Base-by-base conservation (phyloP, 2,329 filamentous ascomycete genomes). In the Fusarium chaquense region DNA sequence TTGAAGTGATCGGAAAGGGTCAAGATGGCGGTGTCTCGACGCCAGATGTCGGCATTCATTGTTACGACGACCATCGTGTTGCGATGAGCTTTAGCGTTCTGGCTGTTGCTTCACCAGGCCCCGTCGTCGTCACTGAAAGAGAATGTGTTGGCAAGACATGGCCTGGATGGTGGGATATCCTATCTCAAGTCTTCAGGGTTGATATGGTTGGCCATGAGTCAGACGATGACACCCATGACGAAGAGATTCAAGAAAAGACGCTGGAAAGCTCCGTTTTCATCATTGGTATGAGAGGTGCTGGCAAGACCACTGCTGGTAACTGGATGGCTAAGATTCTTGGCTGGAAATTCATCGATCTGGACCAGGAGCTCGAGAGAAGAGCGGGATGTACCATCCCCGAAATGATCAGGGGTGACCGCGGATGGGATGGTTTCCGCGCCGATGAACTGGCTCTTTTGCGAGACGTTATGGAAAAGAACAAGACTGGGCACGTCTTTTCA, bases 51-150 rank as follows among this genome's bases (percentile, higher is more conserved):
- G 90, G 91, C 32, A 87, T 99, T 44, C 91, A 92, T 81, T 98
- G 95, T 82, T 99, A 98, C 73, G 96, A 99, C 77, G 96, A 99
- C 76, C 96, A 99, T 78, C 92, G 96, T 64, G 94, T 99, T 15
- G 96, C 96, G 26, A 99, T 99, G 94, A 98, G 95, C 81, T 97
- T 99, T 81, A 96, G 94, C 71, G 94, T 99, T 9, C 84, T 99
- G 18, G 89, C 93, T 15, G 83, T 93, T 20, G 87, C 91, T 32
- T 87, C 91, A 1, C 90, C 92, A 2, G 80, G 87, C 10, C 87
- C 93, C 1, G 91, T 93, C 0, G 81, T 97, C 18, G 89, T 99
- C 53, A 86, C 93, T 3, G 96, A 99, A 78, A 91, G 94, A 64
- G 94, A 97, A 75, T 99, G 96, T 78, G 93, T 93, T 4, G 94